Base-by-base conservation (phyloP, 2,329 filamentous ascomycete species). In the Epichloe amarillans region DNA sequence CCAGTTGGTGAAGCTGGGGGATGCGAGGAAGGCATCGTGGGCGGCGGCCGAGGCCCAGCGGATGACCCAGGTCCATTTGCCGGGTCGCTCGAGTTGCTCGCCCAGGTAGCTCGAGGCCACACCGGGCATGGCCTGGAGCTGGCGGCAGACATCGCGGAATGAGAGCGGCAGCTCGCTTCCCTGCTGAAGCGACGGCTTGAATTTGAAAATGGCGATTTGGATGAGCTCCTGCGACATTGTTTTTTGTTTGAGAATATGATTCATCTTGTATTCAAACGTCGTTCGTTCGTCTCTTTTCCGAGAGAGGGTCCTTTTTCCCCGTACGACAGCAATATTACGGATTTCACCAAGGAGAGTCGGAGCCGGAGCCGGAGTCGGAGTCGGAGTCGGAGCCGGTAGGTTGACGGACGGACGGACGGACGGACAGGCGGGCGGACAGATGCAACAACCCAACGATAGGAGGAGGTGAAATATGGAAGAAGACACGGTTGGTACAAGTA, bases 1-100 rank as follows among this genome's bases (percentile, higher is more conserved):
- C 58, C 69, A 71, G 55, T 65, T 68, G 46, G 67, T 65, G 50
- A 67, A 69, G 53, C 61, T 65, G 26, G 67, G 64, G 6, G 68
- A 70, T 52, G 64, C 64, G 53, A 68, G 64, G 54, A 73, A 75
- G 53, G 65, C 64, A 52, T 62, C 57, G 55, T 67, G 61, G 45
- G 64, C 63, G 37, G 57, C 57, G 7, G 54, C 50, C 8, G 65
- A 66, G 42, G 57, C 53, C 68, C 68, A 70, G 50, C 61, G 60
- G 30, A 66, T 58, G 47, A 65, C 57, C 50, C 65, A 59, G 45
- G 63, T 56, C 60, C 62, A 67, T 36, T 54, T 58, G 21, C 57
- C 56, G 7, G 66, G 62, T 23, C 62, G 57, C 55, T 70, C 68
- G 46, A 66, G 50, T 36, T 65, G 61, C 7, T 58, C 60, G 52